A percentile compares a stretch with the other conserved stretches of the same genome.
These are phyloP conservation scores for Flueggea neowawraea DNA, from an alignment of 441 rosid species.

Conservation along the genomic window DNA sequence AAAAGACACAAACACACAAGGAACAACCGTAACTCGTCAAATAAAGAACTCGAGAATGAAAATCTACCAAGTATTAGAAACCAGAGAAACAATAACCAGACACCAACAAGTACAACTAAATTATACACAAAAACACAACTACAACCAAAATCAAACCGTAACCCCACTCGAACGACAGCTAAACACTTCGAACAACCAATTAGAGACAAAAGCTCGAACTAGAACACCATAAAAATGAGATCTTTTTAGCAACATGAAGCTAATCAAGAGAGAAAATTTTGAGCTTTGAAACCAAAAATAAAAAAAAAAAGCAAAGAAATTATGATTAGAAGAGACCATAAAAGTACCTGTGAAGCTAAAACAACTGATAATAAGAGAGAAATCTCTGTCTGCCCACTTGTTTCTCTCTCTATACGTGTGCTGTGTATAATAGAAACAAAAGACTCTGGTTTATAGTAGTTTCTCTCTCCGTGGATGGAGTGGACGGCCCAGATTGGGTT, in stretches of 20 bases:
- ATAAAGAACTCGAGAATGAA: slow-evolving; percentile 17
- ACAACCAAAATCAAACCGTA: not conserved
- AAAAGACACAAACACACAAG: slow-evolving; percentile 10
- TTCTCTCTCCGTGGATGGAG: slow-evolving; percentile 3
- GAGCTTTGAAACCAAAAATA: slow-evolving; percentile 12
- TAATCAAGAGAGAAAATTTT: slow-evolving; percentile 7
- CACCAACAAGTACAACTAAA: slow-evolving; percentile 14
- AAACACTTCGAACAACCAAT: slow-evolving; percentile 7
- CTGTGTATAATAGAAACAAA: not conserved
- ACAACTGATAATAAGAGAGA: not conserved
- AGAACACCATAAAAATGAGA: slow-evolving; percentile 6
- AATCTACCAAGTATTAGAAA: slow-evolving; percentile 35
- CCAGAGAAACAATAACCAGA: slow-evolving; percentile 14
- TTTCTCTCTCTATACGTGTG: not conserved
- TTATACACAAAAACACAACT: slow-evolving; percentile 16
- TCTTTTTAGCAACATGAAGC: not conserved
- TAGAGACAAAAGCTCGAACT: slow-evolving; percentile 17
- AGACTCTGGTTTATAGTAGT: slow-evolving; percentile 4
- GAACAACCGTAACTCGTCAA: slow-evolving; percentile 20
- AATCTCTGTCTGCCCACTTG: slow-evolving; percentile 22
- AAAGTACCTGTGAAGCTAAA: slow-evolving; percentile 27
- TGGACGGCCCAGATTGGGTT: slow-evolving; percentile 56
- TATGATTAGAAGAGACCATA: not conserved
- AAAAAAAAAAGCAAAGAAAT: not conserved
- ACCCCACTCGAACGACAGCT: not conserved